A percentile compares a stretch with the other conserved stretches of the same genome.
Conservation (phyloP, 164 flowering plant species). For the Vitis amurensis region DNA sequence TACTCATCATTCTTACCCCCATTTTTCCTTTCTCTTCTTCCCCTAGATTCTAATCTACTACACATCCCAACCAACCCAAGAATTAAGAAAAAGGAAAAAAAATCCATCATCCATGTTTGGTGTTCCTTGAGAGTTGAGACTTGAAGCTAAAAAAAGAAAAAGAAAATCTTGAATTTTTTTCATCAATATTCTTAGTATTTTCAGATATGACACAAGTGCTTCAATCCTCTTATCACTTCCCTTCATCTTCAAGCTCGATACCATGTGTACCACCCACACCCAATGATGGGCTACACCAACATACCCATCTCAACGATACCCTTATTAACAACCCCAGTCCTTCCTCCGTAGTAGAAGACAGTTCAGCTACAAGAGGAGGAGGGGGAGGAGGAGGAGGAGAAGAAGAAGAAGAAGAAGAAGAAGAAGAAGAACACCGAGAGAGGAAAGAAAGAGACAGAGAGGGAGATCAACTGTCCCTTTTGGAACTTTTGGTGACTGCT, state of each 20-base stretch:
- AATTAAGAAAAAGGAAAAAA: neutral
- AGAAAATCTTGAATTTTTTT: no score
- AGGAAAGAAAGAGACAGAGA: conserved; percentile 26
- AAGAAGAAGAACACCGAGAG: neutral
- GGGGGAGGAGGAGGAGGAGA: neutral
- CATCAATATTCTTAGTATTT: neutral
- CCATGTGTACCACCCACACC: conserved; percentile 9
- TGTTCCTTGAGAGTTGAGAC: neutral
- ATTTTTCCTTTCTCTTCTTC: conserved; percentile 4
- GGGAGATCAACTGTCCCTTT: conserved; percentile 39
- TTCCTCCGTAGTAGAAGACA: neutral
- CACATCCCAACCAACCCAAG: neutral
- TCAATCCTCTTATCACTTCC: conserved; percentile 39
- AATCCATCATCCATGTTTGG: no score
- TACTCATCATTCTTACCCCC: conserved; percentile 9
- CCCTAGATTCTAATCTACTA: neutral
- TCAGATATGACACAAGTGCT: conserved; percentile 36
- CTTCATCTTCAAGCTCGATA: conserved; percentile 42
- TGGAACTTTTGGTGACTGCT: conserved; percentile 39
- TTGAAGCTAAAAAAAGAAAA: no score
- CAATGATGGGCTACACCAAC: conserved; percentile 24
- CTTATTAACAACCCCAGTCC: conserved; percentile 1
- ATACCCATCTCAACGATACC: conserved; percentile 17
- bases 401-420: conserved; percentile 12
- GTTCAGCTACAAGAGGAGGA: neutral